Evolutionary conservation across 2,329 filamentous ascomycete species (phyloP), one percentile per base, ranked within the genome.

Genomic region (Fusarium marasasianum): DNA sequence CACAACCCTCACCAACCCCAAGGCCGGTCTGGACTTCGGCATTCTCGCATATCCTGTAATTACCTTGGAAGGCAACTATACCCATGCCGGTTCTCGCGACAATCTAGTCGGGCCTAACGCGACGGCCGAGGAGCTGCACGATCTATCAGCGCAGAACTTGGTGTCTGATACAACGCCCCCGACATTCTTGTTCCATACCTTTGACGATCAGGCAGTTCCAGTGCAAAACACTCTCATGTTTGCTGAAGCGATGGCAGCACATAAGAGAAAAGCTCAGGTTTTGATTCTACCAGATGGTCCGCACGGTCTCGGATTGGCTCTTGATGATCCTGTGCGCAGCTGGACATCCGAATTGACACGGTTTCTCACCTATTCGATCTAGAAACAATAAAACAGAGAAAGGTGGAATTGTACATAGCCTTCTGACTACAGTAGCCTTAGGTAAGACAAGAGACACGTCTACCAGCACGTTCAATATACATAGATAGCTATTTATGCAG

Each of bases 101-200:
- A 71, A 71, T 26, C 61, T 71, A 1, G 4, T 71, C 20, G 69
- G 69, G 3, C 38, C 56, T 11, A 40, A 66, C 15, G 65, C 69
- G 1, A 58, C 50, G 1, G 26, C 31, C 3, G 47, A 71, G 5
- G 41, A 69, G 11, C 8, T 57, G 7, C 53, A 26, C n/a, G 41
- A 48, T 12, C 17, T 71, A 31, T 71, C 69, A 22, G 69, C 69
- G 6, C 65, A 71, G 47, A 65, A 71, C 13, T 40, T 59, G 9
- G 66, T 71, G 6, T 71, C 69, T 15, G 31, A 33, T 1, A 61
- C 51, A 14, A 71, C 69, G 12, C 69, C 69, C 6, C 60, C 65
- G 12, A 71, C 66, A 7, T 71, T 71, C 22, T 14, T 71, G n/a
- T 71, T 71, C 29, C 69, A 71, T 40, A 69, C 69, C 1, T 68